Evolutionary conservation across 768 basidiomycete genomes (phyloP), one percentile per base, ranked within the genome.

Genomic region (Kwoniella europaea): DNA sequence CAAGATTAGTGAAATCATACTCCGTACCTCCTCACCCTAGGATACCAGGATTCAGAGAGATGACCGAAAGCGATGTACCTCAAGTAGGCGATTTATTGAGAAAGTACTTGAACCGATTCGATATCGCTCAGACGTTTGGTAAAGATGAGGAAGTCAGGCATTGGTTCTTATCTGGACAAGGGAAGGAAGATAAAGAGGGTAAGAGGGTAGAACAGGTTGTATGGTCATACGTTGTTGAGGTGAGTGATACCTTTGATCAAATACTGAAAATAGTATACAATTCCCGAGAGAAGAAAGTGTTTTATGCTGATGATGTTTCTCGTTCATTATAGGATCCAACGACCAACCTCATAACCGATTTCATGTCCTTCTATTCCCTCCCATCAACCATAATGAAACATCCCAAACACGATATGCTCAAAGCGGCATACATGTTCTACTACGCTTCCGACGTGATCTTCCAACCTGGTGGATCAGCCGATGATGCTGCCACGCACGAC

Each of bases 201-300:
- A 79, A 90, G 79, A 86, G 92, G 73, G 84, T 88, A 9, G 89
- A 89, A 1, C 97, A 98, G 81, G 96, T 98, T 35, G 90, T 92
- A 2, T 99, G 95, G 95, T 86, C 91, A 2, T 98, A 96, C 78
- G 95, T 99, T 42, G 92, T 97, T 57, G 95, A 98, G 89, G 96
- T 91, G 68, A 63, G 86, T 71, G 6, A 9, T 35, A 35, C 3
- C 35, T 35, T 35, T 9, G 3, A 9, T 1, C 6, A 6, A 35
- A 35, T 9, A 35, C 7, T 35, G 35, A 35, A 35, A 3, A 35
- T 35, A 35, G 6, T 35, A 9, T 35, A 35, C 35, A 35, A 35
- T 35, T 35, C 35, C 35, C 6, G 22, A 50, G 62, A 12, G 46
- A 50, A 24, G 54, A 15, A 41, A 43, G 53, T 35, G 35, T 22